These are phyloP conservation scores for Neurospora tetrasperma DNA, from an alignment of 495 filamentous ascomycete genomes.

Conservation along the genomic window DNA sequence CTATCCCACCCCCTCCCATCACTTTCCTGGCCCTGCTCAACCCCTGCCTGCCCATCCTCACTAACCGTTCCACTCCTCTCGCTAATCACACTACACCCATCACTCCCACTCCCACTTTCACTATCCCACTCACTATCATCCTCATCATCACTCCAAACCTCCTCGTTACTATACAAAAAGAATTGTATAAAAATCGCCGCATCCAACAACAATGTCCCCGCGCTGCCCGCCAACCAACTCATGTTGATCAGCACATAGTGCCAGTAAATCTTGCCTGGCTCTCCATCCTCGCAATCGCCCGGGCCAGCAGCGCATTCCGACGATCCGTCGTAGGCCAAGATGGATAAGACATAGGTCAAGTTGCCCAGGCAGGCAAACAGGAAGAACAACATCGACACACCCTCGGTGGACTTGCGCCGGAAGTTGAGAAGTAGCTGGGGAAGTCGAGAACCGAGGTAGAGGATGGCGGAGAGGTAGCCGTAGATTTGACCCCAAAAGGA, in stretches of 20 bases:
- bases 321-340: slow-evolving; percentile 61
- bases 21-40: slow-evolving; percentile 5
- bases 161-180: slow-evolving; percentile 57
- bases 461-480: slow-evolving; percentile 71
- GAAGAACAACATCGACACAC: slow-evolving; percentile 88
- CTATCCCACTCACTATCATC: slow-evolving; percentile 7
- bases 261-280: slow-evolving; percentile 51
- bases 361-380: slow-evolving; percentile 94
- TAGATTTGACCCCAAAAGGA: slow-evolving; percentile 68
- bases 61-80: slow-evolving; percentile 13
- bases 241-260: slow-evolving; percentile 78
- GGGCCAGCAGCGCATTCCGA: slow-evolving; percentile 41
- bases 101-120: slow-evolving; percentile 7
- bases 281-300: slow-evolving; percentile 41
- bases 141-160: slow-evolving; percentile 9
- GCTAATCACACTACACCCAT: slow-evolving; percentile 8
- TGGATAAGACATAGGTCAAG: slow-evolving; percentile 82
- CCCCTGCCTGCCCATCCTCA: slow-evolving; percentile 23
- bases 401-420: slow-evolving; percentile 79
- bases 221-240: slow-evolving; percentile 80
- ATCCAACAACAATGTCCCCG: slow-evolving; percentile 79
- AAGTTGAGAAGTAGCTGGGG: slow-evolving; percentile 89
- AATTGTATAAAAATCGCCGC: slow-evolving; percentile 83
- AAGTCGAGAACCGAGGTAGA: slow-evolving; percentile 81
- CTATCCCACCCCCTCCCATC: slow-evolving; percentile 8